Conservation (phyloP, 106 monocot genomes). For the Apostasia shenzhenica region DNA sequence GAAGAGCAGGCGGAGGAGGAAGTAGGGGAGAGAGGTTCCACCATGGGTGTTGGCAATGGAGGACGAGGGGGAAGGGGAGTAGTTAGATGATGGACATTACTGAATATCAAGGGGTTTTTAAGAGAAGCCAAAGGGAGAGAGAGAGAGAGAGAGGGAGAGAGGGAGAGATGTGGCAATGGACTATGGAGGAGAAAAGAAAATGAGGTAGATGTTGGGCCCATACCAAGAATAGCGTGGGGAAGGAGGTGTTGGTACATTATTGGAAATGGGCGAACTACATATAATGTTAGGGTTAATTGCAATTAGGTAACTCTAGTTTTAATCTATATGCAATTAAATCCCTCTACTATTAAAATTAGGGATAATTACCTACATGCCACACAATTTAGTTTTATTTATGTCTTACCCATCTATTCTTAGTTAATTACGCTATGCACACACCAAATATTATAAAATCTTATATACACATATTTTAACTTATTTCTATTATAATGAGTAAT, state of each 20-base stretch:
- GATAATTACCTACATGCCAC: too few relatives aligned
- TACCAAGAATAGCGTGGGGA: slow-evolving; percentile 5
- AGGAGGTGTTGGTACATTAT: background rate
- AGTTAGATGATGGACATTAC: background rate
- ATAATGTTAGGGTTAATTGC: too few relatives aligned
- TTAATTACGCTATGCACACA: too few relatives aligned
- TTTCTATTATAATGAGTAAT: too few relatives aligned
- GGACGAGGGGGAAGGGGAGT: background rate
- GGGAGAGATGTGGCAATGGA: background rate
- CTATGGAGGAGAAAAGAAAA: background rate
- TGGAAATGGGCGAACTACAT: too few relatives aligned
- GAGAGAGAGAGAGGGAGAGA: background rate
- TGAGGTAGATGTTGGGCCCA: slow-evolving; percentile 13
- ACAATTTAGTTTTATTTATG: too few relatives aligned
- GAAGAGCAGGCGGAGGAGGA: slow-evolving; percentile 18
- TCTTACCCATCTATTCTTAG: too few relatives aligned
- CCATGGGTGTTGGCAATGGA: background rate
- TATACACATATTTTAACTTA: too few relatives aligned
- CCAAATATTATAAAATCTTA: too few relatives aligned
- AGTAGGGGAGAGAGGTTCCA: slow-evolving; percentile 3
- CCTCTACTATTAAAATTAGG: too few relatives aligned
- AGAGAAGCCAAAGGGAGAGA: slow-evolving; percentile 10
- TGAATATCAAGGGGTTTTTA: slow-evolving; percentile 13
- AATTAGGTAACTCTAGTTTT: too few relatives aligned
- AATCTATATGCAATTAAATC: too few relatives aligned